Percentiles rank a stretch among this genome's conserved stretches.
Conservation (phyloP, 2,329 filamentous ascomycete species). For the Chaetomium olivaceum region DNA sequence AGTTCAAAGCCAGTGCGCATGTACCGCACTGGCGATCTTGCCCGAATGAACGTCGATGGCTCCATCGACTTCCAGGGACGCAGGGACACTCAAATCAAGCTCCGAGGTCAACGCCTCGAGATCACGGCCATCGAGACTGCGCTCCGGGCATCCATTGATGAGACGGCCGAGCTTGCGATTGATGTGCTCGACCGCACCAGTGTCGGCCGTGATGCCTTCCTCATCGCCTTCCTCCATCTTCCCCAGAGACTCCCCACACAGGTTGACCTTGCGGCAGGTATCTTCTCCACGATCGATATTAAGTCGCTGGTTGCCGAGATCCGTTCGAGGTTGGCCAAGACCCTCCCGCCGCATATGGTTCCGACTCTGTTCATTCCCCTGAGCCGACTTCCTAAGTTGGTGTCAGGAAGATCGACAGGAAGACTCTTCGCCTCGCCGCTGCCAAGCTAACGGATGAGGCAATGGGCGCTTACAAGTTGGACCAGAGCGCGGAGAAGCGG, state of each 20-base stretch:
- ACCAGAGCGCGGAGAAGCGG: conserved; percentile 9
- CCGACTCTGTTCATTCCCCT: conserved; percentile 50
- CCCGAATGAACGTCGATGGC: conserved; percentile 37
- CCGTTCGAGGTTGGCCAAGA: conserved; percentile 37
- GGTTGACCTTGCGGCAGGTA: conserved; percentile 10
- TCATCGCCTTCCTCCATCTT: conserved; percentile 17
- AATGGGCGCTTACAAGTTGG: conserved; percentile 32
- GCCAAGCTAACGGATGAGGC: conserved; percentile 44
- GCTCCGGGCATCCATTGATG: conserved; percentile 7
- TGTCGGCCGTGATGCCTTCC: conserved; percentile 13
- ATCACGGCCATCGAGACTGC: conserved; percentile 33
- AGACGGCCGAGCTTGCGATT: conserved; percentile 14
- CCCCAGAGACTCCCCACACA: conserved; percentile 6
- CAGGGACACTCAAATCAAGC: conserved; percentile 54
- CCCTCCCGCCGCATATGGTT: conserved; percentile 49
- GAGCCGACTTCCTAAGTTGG: conserved; percentile 45
- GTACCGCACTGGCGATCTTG: conserved; percentile 48
- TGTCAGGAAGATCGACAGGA: conserved; percentile 52
- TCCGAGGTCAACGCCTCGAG: conserved; percentile 54
- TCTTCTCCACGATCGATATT: conserved; percentile 10
- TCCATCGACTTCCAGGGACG: conserved; percentile 45
- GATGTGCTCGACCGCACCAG: conserved; percentile 5
- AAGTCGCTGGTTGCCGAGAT: conserved; percentile 36
- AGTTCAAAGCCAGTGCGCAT: conserved; percentile 27
- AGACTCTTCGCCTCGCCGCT: conserved; percentile 49